phyloP scores from a whole-genome alignment of 1,284 basidiomycete genomes.

The Pascua guehoae region DNA sequence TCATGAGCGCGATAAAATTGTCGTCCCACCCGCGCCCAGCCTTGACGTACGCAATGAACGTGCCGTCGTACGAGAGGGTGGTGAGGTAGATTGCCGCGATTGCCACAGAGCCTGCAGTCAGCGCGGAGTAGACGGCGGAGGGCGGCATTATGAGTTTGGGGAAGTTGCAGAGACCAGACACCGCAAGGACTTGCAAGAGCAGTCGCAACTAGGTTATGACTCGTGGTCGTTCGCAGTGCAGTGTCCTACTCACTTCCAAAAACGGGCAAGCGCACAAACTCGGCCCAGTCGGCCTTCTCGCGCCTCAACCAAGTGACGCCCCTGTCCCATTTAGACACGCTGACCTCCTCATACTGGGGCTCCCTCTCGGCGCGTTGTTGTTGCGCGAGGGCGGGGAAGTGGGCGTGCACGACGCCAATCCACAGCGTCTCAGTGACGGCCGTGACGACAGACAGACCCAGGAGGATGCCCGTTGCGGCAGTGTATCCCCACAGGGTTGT shows the following conservation, averaged over 20 bases:
- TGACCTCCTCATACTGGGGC: too few relatives aligned
- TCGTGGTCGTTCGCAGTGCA: too few relatives aligned
- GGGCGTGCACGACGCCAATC: slow-evolving; percentile 45
- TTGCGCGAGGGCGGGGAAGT: slow-evolving; percentile 38
- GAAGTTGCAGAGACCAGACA: too few relatives aligned
- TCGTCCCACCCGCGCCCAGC: slow-evolving; percentile 41
- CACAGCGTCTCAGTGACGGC: slow-evolving; percentile 41
- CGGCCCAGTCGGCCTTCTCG: slow-evolving; percentile 45
- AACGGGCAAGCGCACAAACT: slow-evolving; percentile 50
- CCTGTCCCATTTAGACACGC: background rate
- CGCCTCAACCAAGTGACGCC: slow-evolving; percentile 6
- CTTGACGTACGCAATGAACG: slow-evolving; percentile 43
- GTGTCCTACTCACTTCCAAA: slow-evolving; percentile 40
- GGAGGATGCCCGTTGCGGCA: slow-evolving; percentile 30
- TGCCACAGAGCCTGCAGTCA: slow-evolving; percentile 34
- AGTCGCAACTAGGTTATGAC: too few relatives aligned
- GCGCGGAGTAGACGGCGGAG: background rate
- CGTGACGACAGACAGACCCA: slow-evolving; percentile 31
- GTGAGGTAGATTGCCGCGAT: slow-evolving; percentile 53
- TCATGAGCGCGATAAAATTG: slow-evolving; percentile 51
- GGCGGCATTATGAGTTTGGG: background rate
- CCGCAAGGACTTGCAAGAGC: too few relatives aligned
- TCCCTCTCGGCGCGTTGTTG: background rate
- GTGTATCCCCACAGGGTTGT: slow-evolving; percentile 42
- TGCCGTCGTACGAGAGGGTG: slow-evolving; percentile 50